phyloP scores from a whole-genome alignment of 495 filamentous ascomycete species.

The Penicillium malachiteum region DNA sequence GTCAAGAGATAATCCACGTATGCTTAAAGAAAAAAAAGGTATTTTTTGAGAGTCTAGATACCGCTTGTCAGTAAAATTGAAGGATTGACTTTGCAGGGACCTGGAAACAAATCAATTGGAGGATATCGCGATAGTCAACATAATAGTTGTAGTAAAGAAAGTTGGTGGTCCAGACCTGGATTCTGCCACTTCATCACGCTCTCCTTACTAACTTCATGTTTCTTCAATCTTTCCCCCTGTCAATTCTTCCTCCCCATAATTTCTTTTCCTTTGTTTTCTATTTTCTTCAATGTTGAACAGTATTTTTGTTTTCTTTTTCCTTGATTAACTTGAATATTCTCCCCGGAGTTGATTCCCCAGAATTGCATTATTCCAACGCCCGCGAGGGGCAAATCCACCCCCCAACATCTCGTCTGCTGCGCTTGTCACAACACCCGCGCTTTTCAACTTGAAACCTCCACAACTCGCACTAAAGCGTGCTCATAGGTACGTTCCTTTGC shows the following conservation, averaged over 20 bases:
- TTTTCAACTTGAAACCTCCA: slow-evolving; percentile 28
- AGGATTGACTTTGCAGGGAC: background rate
- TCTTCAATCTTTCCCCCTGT: slow-evolving; percentile 5
- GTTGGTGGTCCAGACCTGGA: background rate
- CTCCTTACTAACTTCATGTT: slow-evolving; percentile 7
- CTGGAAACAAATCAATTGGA: background rate
- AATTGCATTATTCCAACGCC: slow-evolving; percentile 7
- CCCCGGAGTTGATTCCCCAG: background rate
- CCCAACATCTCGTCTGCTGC: slow-evolving; percentile 15
- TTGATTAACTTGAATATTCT: background rate
- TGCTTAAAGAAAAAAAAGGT: background rate
- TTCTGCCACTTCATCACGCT: slow-evolving; percentile 22
- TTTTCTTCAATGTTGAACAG: background rate
- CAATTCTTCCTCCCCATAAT: background rate
- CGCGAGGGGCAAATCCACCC: slow-evolving; percentile 28
- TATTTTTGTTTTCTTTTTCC: slow-evolving; percentile 2
- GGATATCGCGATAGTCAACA: no score
- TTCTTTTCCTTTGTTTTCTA: slow-evolving; percentile 2
- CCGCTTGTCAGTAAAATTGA: background rate
- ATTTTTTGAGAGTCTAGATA: no score
- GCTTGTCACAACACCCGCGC: slow-evolving; percentile 29
- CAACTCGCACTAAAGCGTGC: background rate
- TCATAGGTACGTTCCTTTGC: slow-evolving; percentile 6
- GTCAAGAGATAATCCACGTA: slow-evolving; percentile 11
- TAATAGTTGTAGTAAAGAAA: background rate